Conservation (phyloP, 2,329 filamentous ascomycete species). For the Apiospora malaysiana region DNA sequence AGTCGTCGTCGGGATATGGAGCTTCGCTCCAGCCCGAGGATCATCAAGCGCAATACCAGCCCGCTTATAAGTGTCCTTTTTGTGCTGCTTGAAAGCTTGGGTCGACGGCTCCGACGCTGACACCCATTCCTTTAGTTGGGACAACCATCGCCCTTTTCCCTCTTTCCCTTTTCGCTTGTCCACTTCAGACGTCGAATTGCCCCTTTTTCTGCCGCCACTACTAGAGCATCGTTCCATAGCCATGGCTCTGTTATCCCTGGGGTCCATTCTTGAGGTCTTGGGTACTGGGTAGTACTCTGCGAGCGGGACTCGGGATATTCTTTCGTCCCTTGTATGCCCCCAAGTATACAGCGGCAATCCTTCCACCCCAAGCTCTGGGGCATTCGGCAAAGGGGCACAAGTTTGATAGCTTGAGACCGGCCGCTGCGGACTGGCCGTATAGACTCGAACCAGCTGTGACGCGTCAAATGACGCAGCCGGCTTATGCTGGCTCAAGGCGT, state of each 20-base stretch:
- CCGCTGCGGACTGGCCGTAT: not conserved
- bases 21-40: constrained; percentile 50
- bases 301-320: not conserved
- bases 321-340: not conserved
- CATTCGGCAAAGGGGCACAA: not conserved
- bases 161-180: constrained; percentile 38
- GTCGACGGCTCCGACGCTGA: constrained; percentile 55
- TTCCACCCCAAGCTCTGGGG: not conserved
- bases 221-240: not conserved
- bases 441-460: constrained; percentile 31
- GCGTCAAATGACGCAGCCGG: constrained; percentile 33
- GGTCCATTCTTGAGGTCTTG: constrained; percentile 25
- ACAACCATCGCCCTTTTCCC: constrained; percentile 45
- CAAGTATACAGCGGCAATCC: not conserved
- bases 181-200: constrained; percentile 25
- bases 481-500: constrained; percentile 36
- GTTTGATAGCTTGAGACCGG: constrained; percentile 21
- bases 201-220: constrained; percentile 21
- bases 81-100: constrained; percentile 54
- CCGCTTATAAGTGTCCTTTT: constrained; percentile 48
- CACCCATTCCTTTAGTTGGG: constrained; percentile 55
- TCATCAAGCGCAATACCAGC: constrained; percentile 52
- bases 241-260: constrained; percentile 2
- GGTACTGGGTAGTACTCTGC: not conserved
- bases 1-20: constrained; percentile 52